Evolutionary conservation across 192 early-diverging fungal genomes (phyloP).

Genomic region (Backusella parvicylindrica): DNA sequence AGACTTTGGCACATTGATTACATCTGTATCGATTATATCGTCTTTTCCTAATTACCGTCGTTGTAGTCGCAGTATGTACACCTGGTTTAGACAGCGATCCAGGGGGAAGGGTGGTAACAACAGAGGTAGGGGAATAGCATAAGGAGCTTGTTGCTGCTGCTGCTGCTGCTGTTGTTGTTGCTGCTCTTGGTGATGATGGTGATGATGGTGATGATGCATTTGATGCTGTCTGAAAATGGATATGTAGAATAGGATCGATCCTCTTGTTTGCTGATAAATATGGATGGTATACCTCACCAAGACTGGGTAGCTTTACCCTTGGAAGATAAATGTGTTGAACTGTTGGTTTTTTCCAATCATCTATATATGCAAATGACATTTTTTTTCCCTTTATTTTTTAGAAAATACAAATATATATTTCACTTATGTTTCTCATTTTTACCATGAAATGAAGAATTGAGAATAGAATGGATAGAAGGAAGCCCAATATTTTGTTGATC

Average conservation of each 20-base stretch:
- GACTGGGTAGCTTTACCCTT: background rate
- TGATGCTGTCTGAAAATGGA: conserved; percentile 3
- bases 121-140: background rate
- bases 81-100: background rate
- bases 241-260: background rate
- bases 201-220: background rate
- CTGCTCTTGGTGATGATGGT: background rate
- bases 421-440: background rate
- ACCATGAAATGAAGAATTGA: background rate
- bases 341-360: background rate
- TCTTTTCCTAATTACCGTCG: background rate
- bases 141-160: background rate
- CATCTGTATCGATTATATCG: conserved; percentile 53
- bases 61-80: background rate
- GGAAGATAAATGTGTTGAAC: background rate
- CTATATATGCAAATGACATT: too few relatives aligned
- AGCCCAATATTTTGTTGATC: background rate
- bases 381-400: too few relatives aligned
- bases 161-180: background rate
- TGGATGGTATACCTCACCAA: background rate
- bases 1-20: conserved; percentile 56
- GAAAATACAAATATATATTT: too few relatives aligned
- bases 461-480: conserved; percentile 13
- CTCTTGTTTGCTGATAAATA: background rate
- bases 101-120: background rate